Evolutionary conservation across 768 basidiomycete genomes (phyloP).

Genomic region (Exidia glandulosa): DNA sequence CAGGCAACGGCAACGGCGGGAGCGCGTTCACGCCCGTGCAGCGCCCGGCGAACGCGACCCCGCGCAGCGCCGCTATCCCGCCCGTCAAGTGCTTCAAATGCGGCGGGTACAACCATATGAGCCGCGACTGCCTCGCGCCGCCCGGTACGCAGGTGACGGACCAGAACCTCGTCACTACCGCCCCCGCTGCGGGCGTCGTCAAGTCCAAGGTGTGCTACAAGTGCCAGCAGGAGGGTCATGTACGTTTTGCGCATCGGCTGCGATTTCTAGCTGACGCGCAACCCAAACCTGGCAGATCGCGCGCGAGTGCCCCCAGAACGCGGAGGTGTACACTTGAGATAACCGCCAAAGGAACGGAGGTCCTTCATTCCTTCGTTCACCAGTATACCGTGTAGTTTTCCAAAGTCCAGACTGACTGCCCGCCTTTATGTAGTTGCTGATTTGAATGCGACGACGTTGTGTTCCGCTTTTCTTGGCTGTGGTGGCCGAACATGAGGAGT

Average conservation of each 20-base stretch:
- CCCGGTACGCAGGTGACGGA: conserved; percentile 43
- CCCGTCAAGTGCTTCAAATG: conserved; percentile 86
- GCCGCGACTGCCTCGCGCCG: conserved; percentile 68
- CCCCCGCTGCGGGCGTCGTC: conserved; percentile 27
- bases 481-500: no score
- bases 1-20: conserved; percentile 17
- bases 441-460: no score
- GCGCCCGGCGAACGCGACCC: conserved; percentile 3
- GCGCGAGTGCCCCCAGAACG: conserved; percentile 14
- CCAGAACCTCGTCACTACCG: conserved; percentile 30
- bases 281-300: conserved; percentile 16
- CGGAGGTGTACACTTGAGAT: conserved; percentile 5
- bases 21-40: background rate
- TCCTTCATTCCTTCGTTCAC: no score
- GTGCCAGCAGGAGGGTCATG: conserved; percentile 81
- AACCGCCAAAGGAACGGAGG: no score
- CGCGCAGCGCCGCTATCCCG: conserved; percentile 67
- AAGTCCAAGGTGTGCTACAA: conserved; percentile 81
- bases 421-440: no score
- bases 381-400: no score
- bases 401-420: no score
- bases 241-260: conserved; percentile 27
- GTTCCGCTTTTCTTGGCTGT: no score
- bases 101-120: conserved; percentile 77
- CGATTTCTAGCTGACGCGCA: conserved; percentile 18